Percentiles rank a stretch among this genome's conserved stretches.
phyloP scores from a whole-genome alignment of 257 asterid species.

The Agastache rugosa region DNA sequence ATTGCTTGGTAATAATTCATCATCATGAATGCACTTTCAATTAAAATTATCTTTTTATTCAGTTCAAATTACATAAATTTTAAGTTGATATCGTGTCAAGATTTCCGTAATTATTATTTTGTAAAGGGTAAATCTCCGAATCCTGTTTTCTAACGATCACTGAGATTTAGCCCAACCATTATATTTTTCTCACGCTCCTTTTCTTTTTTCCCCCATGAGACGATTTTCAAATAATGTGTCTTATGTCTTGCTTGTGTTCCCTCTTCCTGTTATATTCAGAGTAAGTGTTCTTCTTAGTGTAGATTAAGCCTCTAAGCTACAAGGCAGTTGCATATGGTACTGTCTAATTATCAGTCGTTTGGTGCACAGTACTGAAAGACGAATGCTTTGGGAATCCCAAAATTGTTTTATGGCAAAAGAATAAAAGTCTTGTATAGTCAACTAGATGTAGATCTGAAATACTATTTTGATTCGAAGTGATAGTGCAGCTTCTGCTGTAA shows the following conservation, averaged over 20 bases:
- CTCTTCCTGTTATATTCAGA: neutral
- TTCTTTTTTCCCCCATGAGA: neutral
- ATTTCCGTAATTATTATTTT: neutral
- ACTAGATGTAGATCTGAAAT: constrained; percentile 26
- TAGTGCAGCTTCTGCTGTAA: constrained; percentile 16
- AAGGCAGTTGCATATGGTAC: neutral
- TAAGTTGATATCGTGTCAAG: neutral
- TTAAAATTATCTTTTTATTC: constrained; percentile 3
- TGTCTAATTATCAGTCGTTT: neutral
- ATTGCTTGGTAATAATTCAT: neutral
- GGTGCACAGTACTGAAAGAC: constrained; percentile 3
- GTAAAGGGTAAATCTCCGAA: constrained; percentile 2
- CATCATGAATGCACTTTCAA: constrained; percentile 13
- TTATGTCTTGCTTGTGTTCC: neutral
- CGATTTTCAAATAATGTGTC: neutral
- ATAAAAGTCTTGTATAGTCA: neutral
- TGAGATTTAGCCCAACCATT: neutral
- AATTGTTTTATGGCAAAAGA: neutral
- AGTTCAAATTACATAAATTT: constrained; percentile 13
- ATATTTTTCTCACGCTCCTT: neutral
- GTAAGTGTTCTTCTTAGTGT: constrained; percentile 5
- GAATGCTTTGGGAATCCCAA: constrained; percentile 1
- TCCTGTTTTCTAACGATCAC: constrained; percentile 1
- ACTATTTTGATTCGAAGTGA: constrained; percentile 17
- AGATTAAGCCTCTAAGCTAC: neutral